phyloP scores from a whole-genome alignment of 2,329 filamentous ascomycete genomes.

The Cercospora beticola region DNA sequence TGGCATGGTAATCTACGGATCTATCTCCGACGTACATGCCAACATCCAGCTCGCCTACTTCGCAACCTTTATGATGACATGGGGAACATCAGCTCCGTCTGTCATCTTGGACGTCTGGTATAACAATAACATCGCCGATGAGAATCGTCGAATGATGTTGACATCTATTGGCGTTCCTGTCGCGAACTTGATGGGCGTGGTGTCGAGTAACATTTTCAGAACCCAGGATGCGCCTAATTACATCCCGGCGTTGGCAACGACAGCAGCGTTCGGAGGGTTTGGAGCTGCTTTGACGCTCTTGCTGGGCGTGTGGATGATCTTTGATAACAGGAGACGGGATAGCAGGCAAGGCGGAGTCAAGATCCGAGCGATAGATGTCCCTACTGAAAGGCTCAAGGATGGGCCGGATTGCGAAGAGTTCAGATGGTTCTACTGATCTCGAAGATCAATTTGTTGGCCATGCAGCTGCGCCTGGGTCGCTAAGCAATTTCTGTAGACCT shows the following conservation, averaged over 20 bases:
- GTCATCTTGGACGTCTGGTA: slow-evolving; percentile 71
- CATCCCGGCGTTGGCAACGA: slow-evolving; percentile 64
- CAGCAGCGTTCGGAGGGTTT: slow-evolving; percentile 61
- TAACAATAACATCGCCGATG: slow-evolving; percentile 80
- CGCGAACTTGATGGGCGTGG: slow-evolving; percentile 74
- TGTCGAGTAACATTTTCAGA: slow-evolving; percentile 67
- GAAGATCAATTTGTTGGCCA: neutral
- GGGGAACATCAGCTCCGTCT: slow-evolving; percentile 71
- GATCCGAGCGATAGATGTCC: slow-evolving; percentile 53
- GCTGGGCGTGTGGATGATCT: slow-evolving; percentile 64
- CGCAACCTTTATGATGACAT: slow-evolving; percentile 79
- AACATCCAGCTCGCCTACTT: slow-evolving; percentile 70
- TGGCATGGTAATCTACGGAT: slow-evolving; percentile 76
- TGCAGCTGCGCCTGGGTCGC: neutral
- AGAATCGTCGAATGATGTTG: slow-evolving; percentile 67
- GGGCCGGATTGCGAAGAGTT: slow-evolving; percentile 47
- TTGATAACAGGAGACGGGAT: slow-evolving; percentile 64
- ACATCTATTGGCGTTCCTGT: slow-evolving; percentile 72
- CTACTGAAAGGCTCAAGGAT: slow-evolving; percentile 47
- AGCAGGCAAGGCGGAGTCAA: slow-evolving; percentile 53
- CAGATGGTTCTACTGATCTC: slow-evolving; percentile 42
- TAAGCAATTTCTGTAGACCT: too few relatives aligned
- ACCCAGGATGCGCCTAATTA: slow-evolving; percentile 65
- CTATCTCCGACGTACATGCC: slow-evolving; percentile 59
- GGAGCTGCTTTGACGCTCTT: slow-evolving; percentile 57